phyloP scores from a whole-genome alignment of 306 rosid species.

The Begonia peltatifolia region DNA sequence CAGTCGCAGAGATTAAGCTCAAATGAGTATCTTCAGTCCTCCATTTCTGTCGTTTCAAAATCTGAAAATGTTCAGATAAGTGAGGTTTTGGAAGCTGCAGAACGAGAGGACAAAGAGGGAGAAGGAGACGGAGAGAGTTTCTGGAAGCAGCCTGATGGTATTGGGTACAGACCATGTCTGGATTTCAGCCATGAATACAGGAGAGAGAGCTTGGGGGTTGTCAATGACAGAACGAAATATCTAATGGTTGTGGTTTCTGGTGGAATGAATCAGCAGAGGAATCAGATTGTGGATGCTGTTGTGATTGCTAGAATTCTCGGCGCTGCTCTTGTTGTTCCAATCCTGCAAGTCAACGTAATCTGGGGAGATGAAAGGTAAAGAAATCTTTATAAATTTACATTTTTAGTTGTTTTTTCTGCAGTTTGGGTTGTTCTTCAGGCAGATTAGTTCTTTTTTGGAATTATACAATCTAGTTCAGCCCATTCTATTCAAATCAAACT shows the following conservation, averaged over 20 bases:
- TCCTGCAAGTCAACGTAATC: constrained; percentile 85
- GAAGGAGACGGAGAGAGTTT: constrained; percentile 23
- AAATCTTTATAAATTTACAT: too few species aligned
- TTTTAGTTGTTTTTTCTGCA: too few species aligned
- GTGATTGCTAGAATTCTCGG: constrained; percentile 95
- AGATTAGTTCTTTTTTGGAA: too few species aligned
- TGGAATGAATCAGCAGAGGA: constrained; percentile 94
- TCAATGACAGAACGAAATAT: constrained; percentile 48
- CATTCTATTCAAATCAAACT: too few species aligned
- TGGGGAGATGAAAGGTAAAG: constrained; percentile 97
- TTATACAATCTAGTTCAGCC: too few species aligned
- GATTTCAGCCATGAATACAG: constrained; percentile 44
- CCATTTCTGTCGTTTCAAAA: constrained; percentile 7
- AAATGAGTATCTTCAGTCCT: constrained; percentile 13
- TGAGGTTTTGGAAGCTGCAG: constrained; percentile 18
- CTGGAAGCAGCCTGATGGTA: constrained; percentile 82
- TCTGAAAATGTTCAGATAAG: neutral
- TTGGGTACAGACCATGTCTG: constrained; percentile 76
- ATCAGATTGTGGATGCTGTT: constrained; percentile 97
- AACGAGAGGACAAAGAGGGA: constrained; percentile 10
- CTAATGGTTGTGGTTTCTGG: constrained; percentile 87
- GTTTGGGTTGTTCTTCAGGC: too few species aligned
- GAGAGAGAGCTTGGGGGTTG: constrained; percentile 27
- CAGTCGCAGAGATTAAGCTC: constrained; percentile 19
- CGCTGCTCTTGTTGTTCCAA: constrained; percentile 85